These are phyloP conservation scores for Cylindrotheca closterium DNA, from an alignment of 108 stramenopile species.

Conservation along the genomic window DNA sequence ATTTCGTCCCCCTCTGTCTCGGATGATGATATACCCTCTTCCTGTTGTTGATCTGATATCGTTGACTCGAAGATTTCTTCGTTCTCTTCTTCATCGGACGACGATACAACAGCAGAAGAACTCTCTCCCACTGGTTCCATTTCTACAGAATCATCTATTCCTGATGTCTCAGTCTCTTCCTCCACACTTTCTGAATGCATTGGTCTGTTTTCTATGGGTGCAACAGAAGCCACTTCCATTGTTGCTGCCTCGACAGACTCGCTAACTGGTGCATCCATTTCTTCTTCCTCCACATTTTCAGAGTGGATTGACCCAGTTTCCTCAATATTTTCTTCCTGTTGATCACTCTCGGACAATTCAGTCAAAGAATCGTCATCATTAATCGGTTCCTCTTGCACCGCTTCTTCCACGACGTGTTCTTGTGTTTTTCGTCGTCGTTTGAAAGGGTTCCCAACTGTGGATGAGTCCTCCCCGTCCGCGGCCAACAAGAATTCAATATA, in stretches of 20 bases:
- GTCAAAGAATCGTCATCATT: conserved; percentile 1
- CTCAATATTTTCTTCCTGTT: neutral
- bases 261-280: no score
- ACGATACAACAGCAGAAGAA: neutral
- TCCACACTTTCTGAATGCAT: conserved; percentile 2
- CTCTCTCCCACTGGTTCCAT: neutral
- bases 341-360: neutral
- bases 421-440: neutral
- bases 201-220: no score
- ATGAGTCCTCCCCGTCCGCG: conserved; percentile 2
- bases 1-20: neutral
- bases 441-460: neutral
- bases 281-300: neutral
- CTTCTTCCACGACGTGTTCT: neutral
- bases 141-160: neutral
- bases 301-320: neutral
- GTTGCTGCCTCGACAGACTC: no score
- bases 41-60: neutral
- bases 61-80: no score
- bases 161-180: neutral
- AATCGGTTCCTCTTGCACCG: neutral
- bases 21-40: neutral
- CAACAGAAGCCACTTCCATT: no score
- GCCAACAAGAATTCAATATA: conserved; percentile 30
- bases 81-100: no score